Conservation (phyloP, 2,329 filamentous ascomycete genomes). For the Lomentospora prolificans region DNA sequence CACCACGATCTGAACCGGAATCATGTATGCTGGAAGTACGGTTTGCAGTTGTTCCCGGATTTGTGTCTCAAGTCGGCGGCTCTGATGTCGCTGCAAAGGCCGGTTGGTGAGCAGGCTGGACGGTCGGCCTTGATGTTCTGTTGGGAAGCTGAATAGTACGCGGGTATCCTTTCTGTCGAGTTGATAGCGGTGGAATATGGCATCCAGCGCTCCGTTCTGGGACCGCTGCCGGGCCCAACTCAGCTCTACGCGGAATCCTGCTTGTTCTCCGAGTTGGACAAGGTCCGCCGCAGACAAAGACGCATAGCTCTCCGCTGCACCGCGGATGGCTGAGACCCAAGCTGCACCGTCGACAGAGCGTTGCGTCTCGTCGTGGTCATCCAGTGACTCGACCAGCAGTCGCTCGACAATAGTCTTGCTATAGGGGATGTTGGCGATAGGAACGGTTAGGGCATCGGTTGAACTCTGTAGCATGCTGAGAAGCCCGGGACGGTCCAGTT, state of each 20-base stretch:
- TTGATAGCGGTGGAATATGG: conserved; percentile 12
- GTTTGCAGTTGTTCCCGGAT: conserved; percentile 17
- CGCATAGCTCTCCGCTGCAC: conserved; percentile 26
- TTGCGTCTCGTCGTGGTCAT: conserved; percentile 21
- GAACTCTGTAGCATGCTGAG: conserved; percentile 9
- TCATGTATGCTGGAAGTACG: conserved; percentile 20
- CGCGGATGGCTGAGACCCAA: not conserved
- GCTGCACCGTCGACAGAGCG: conserved; percentile 28
- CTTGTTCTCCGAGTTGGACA: conserved; percentile 37
- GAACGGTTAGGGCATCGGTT: not conserved
- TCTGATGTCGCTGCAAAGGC: not conserved
- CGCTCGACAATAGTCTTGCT: conserved; percentile 21
- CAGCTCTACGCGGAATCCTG: conserved; percentile 29
- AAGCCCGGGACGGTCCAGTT: not conserved
- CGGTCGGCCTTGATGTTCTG: not conserved
- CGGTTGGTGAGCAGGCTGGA: not conserved
- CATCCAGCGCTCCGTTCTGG: conserved; percentile 14
- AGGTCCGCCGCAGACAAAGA: conserved; percentile 17
- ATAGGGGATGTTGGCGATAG: conserved; percentile 18
- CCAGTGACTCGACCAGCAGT: conserved; percentile 11
- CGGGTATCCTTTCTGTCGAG: not conserved
- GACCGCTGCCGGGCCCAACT: conserved; percentile 15
- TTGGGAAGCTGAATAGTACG: not conserved
- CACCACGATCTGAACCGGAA: conserved; percentile 21
- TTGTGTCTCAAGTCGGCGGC: not conserved